Percentiles rank a stretch among this genome's conserved stretches.
Evolutionary conservation across 2,329 filamentous ascomycete genomes (phyloP).

Genomic region (Colletotrichum phormii): DNA sequence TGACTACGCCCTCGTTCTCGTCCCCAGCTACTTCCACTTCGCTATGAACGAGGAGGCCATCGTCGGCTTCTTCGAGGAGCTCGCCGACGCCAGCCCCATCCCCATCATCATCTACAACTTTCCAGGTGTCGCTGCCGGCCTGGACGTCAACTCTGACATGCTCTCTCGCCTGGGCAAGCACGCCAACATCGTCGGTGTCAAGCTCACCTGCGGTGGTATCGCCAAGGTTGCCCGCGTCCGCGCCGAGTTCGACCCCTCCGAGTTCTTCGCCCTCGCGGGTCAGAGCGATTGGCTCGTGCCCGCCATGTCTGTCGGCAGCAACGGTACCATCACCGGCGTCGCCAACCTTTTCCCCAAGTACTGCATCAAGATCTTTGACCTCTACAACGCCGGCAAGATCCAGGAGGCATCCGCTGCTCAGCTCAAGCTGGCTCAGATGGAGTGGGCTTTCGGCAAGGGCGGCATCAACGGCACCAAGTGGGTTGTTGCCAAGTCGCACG

Average conservation of each 20-base stretch:
- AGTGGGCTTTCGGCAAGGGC: constrained; percentile 68
- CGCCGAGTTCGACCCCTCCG: constrained; percentile 59
- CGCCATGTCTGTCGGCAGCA: constrained; percentile 67
- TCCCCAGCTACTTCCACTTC: constrained; percentile 78
- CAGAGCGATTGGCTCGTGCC: constrained; percentile 79
- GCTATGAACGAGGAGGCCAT: constrained; percentile 71
- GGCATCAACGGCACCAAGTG: constrained; percentile 73
- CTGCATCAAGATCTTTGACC: constrained; percentile 61
- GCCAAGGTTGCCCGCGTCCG: constrained; percentile 75
- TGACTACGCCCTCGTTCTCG: constrained; percentile 75
- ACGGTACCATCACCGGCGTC: constrained; percentile 72
- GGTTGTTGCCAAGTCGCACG: constrained; percentile 64
- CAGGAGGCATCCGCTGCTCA: constrained; percentile 62
- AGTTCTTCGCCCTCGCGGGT: constrained; percentile 77
- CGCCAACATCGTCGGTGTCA: constrained; percentile 76
- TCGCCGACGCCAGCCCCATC: constrained; percentile 69
- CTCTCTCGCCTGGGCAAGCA: constrained; percentile 69
- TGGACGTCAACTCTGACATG: constrained; percentile 76
- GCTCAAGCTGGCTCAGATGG: constrained; percentile 61
- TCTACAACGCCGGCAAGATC: constrained; percentile 58
- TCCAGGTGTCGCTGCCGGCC: constrained; percentile 73
- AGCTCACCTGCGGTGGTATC: constrained; percentile 80
- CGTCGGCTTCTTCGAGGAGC: constrained; percentile 71
- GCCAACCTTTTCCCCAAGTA: constrained; percentile 70
- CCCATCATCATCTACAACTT: constrained; percentile 81